phyloP scores from a whole-genome alignment of 805 yeast genomes.

The Zygosaccharomyces lentus region DNA sequence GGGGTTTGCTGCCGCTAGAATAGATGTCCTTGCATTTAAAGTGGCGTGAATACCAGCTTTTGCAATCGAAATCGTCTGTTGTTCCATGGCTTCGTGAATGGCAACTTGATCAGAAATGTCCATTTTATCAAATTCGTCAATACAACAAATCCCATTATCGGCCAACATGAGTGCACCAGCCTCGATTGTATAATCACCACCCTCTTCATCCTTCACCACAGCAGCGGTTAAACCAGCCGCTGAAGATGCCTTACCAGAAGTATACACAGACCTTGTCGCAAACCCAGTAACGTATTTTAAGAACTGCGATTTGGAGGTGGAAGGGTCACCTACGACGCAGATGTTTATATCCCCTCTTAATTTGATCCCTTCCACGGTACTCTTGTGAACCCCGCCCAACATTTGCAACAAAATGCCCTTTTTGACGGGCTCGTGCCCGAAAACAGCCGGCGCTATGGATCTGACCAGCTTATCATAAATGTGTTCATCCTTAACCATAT shows the following conservation, averaged over 20 bases:
- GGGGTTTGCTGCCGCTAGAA: slow-evolving; percentile 98
- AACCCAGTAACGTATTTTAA: slow-evolving; percentile 87
- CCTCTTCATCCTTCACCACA: slow-evolving; percentile 94
- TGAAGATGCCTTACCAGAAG: slow-evolving; percentile 97
- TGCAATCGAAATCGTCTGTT: slow-evolving; percentile 96
- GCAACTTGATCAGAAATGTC: slow-evolving; percentile 94
- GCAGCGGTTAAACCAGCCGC: slow-evolving; percentile 99
- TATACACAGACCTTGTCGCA: slow-evolving; percentile 90
- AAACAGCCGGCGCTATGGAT: slow-evolving; percentile 93
- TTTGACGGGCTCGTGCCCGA: slow-evolving; percentile 90
- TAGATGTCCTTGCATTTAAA: slow-evolving; percentile 91
- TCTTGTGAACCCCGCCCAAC: slow-evolving; percentile 93
- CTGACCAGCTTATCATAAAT: slow-evolving; percentile 78
- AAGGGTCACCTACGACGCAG: slow-evolving; percentile 96
- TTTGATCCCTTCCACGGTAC: slow-evolving; percentile 89
- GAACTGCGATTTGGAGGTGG: slow-evolving; percentile 94
- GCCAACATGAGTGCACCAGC: slow-evolving; percentile 99
- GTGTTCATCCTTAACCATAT: slow-evolving; percentile 86
- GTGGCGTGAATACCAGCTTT: slow-evolving; percentile 99
- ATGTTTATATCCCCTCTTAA: slow-evolving; percentile 95
- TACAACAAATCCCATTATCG: slow-evolving; percentile 97
- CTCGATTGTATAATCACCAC: slow-evolving; percentile 94
- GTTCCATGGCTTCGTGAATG: slow-evolving; percentile 99
- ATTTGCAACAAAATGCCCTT: slow-evolving; percentile 87
- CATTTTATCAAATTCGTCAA: slow-evolving; percentile 98